Base-by-base conservation (phyloP, 2,329 filamentous ascomycete species). In the Nakataea oryzae region DNA sequence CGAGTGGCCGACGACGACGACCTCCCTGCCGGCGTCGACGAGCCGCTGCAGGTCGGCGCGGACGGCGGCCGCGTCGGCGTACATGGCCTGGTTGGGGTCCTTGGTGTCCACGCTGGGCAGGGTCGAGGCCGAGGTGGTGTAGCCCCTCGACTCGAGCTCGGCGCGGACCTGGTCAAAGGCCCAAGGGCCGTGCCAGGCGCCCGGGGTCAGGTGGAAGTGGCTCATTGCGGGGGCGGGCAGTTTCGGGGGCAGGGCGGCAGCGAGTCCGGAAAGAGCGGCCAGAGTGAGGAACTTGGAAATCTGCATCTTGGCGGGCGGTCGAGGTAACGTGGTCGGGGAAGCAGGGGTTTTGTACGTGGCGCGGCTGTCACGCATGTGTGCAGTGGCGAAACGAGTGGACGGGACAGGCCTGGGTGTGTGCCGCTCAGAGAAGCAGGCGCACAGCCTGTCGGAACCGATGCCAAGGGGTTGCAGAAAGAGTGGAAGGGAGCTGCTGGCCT, bases 141-240 rank as follows among this genome's bases (percentile, higher is more conserved):
- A 75, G 6, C 72, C 75, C 26, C 68, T 67, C 3, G 58, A 62
- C 13, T 70, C 60, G 8, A 78, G 73, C 8, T 65, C 67, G 14
- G 69, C 63, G 13, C 69, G 69, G 3, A 74, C 65, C 2, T 64
- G 63, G 50, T 71, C 64, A 59, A 71, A 77, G 62, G 69, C 66
- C 34, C 64, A 62, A 4, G 74, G 69, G 1, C 64, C 65, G 61
- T 76, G 68, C 74, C 75, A 78, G 14, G 75, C 76, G 21, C 76
- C 76, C 0, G 74, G 73, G 17, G 71, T 71, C 57, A 78, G 71
- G 24, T 78, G 67, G 26, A 78, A 68, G 30, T 29, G 56, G 56
- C 56, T 30, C 56, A 32, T 30, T 9, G 2, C 3, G 56, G 55
- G 2, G 7, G 54, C 13, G n/a, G n/a, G 17, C 27, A 27, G 17